These are phyloP conservation scores for Naegleria fowleri DNA, from an alignment of 208 protist genomes.

Conservation along the genomic window DNA sequence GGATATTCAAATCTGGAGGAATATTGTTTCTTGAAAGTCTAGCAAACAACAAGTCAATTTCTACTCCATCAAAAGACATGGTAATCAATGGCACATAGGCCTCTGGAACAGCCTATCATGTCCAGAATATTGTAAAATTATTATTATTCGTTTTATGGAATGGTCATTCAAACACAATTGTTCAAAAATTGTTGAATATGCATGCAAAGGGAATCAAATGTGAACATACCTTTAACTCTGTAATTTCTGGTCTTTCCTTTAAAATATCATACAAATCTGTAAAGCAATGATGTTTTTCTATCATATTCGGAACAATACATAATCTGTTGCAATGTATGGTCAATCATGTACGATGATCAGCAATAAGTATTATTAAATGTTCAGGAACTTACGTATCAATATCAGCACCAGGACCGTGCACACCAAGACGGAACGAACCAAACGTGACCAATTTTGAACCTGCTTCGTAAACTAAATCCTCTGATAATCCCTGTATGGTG, in stretches of 20 bases:
- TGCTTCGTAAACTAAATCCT: slow-evolving; percentile 67
- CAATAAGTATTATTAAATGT: not conserved
- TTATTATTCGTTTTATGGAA: too few species aligned
- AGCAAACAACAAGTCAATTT: slow-evolving; percentile 91
- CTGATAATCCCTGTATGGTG: slow-evolving; percentile 73
- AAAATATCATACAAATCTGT: slow-evolving; percentile 68
- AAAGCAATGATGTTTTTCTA: slow-evolving; percentile 89
- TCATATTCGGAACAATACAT: slow-evolving; percentile 76
- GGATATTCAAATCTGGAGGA: slow-evolving; percentile 71
- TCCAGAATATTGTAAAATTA: slow-evolving; percentile 69
- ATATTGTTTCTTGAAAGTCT: slow-evolving; percentile 73
- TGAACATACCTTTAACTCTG: slow-evolving; percentile 42
- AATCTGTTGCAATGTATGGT: slow-evolving; percentile 37
- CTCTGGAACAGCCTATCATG: slow-evolving; percentile 78
- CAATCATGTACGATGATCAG: too few species aligned
- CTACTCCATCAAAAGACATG: slow-evolving; percentile 71
- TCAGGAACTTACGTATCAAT: slow-evolving; percentile 79
- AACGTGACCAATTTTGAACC: slow-evolving; percentile 92
- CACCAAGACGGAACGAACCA: slow-evolving; percentile 95
- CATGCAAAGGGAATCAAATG: too few species aligned
- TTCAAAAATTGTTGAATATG: too few species aligned
- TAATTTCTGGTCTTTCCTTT: slow-evolving; percentile 43
- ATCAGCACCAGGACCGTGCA: slow-evolving; percentile 88
- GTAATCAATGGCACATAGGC: slow-evolving; percentile 92
- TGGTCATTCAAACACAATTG: too few species aligned